These are phyloP conservation scores for Cladophialophora immunda DNA, from an alignment of 2,329 filamentous ascomycete species.

Conservation along the genomic window DNA sequence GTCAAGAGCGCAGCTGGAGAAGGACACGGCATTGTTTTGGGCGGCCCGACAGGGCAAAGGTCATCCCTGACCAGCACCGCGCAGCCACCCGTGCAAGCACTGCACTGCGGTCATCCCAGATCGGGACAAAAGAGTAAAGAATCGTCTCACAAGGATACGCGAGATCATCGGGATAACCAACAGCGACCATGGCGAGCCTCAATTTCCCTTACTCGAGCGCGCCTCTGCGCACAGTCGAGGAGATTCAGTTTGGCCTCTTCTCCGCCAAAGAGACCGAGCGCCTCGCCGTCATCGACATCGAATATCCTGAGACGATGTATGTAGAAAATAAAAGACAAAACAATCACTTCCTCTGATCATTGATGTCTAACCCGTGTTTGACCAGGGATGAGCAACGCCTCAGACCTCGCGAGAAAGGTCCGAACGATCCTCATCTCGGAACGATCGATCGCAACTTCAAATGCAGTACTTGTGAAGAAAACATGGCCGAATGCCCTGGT, in stretches of 20 bases:
- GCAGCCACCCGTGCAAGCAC: constrained; percentile 36
- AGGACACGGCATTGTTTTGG: constrained; percentile 36
- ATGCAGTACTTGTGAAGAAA: constrained; percentile 95
- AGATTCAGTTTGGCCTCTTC: constrained; percentile 98
- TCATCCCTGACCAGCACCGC: constrained; percentile 39
- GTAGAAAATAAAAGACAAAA: constrained; percentile 38
- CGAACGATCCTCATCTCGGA: constrained; percentile 95
- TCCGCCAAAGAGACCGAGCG: constrained; percentile 99
- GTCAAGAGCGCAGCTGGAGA: constrained; percentile 38
- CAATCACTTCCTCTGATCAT: constrained; percentile 27
- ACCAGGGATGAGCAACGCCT: constrained; percentile 82
- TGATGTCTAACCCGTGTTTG: constrained; percentile 40
- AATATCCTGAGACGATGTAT: constrained; percentile 97
- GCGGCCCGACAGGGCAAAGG: constrained; percentile 40
- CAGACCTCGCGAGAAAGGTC: constrained; percentile 86
- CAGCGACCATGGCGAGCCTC: constrained; percentile 84
- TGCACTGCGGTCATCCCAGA: constrained; percentile 35
- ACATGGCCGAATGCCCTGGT: constrained; percentile 93
- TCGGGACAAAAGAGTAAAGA: constrained; percentile 28
- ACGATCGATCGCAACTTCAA: constrained; percentile 96
- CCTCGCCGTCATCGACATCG: constrained; percentile 95
- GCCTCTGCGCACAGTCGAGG: constrained; percentile 96
- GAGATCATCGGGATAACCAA: constrained; percentile 22
- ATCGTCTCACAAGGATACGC: constrained; percentile 42
- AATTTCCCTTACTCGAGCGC: constrained; percentile 91